A percentile compares a stretch with the other conserved stretches of the same genome.
Evolutionary conservation across 73 alveolate genomes (phyloP).

Genomic region (Uronychia setigera): DNA sequence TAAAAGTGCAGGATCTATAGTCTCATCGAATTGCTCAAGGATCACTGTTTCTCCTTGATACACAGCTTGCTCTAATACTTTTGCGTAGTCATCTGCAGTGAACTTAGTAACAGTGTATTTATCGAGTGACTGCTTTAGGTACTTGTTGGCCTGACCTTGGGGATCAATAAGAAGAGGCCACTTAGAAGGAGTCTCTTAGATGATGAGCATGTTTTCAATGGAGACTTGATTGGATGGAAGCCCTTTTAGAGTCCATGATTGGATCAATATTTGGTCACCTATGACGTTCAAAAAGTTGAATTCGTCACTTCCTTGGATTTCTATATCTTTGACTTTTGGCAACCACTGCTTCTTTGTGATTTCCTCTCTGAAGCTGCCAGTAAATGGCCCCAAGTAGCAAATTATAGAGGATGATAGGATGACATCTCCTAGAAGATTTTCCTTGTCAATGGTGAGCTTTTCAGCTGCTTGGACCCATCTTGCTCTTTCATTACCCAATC

Average conservation of each 20-base stretch:
- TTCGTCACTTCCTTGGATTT: slow-evolving; percentile 78
- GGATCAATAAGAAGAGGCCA: slow-evolving; percentile 97
- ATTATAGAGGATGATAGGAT: slow-evolving; percentile 91
- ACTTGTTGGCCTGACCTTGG: slow-evolving; percentile 93
- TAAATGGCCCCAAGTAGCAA: slow-evolving; percentile 94
- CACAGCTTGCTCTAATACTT: slow-evolving; percentile 72
- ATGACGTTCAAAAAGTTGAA: slow-evolving; percentile 77
- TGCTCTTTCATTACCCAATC: slow-evolving; percentile 87
- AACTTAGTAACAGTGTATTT: slow-evolving; percentile 72
- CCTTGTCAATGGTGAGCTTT: slow-evolving; percentile 78
- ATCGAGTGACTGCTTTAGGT: slow-evolving; percentile 67
- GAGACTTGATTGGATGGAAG: slow-evolving; percentile 93
- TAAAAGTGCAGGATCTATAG: slow-evolving; percentile 72
- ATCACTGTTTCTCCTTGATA: slow-evolving; percentile 71
- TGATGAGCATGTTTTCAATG: slow-evolving; percentile 93
- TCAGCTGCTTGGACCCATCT: slow-evolving; percentile 91
- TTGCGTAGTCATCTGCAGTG: slow-evolving; percentile 62
- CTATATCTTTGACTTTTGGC: slow-evolving; percentile 65
- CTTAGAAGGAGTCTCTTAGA: slow-evolving; percentile 78
- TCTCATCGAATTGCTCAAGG: slow-evolving; percentile 74
- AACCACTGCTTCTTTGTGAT: slow-evolving; percentile 78
- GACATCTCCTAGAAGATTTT: slow-evolving; percentile 91
- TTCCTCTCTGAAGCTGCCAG: slow-evolving; percentile 84
- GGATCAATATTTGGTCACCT: slow-evolving; percentile 83
- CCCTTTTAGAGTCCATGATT: slow-evolving; percentile 93